These are phyloP conservation scores for Aspergillus mulundensis DNA, from an alignment of 495 filamentous ascomycete species.

Conservation along the genomic window DNA sequence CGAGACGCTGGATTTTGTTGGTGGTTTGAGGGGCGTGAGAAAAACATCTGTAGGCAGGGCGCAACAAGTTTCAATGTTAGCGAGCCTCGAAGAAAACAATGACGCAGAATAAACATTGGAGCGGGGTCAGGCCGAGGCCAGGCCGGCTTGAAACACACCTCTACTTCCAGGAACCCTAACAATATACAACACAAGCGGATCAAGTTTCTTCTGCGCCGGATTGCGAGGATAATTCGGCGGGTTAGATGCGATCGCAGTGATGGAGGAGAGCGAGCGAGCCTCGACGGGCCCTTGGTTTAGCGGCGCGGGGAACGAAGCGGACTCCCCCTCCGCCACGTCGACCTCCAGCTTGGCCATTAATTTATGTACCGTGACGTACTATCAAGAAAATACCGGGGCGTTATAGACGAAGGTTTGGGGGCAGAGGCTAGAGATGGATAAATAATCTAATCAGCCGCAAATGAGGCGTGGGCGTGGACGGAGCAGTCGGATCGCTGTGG, in stretches of 20 bases:
- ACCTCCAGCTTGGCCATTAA: constrained; percentile 27
- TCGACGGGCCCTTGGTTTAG: constrained; percentile 52
- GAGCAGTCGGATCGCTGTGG: constrained; percentile 18
- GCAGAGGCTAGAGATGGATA: constrained; percentile 6
- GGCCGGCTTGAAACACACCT: constrained; percentile 51
- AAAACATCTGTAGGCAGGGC: constrained; percentile 68
- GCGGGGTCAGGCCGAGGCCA: background rate
- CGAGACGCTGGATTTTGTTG: constrained; percentile 74
- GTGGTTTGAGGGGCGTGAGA: constrained; percentile 85
- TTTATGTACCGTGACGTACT: constrained; percentile 2
- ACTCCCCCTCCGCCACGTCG: constrained; percentile 19
- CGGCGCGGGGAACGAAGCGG: constrained; percentile 21
- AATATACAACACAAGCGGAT: constrained; percentile 80
- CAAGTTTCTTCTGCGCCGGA: constrained; percentile 58
- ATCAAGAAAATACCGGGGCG: background rate
- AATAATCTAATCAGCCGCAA: constrained; percentile 10
- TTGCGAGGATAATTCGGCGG: constrained; percentile 78
- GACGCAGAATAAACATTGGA: background rate
- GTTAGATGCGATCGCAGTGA: constrained; percentile 78
- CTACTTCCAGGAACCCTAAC: constrained; percentile 85
- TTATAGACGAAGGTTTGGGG: background rate
- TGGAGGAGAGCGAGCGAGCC: constrained; percentile 73
- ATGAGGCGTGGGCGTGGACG: constrained; percentile 1
- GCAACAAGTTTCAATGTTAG: constrained; percentile 9
- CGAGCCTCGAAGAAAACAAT: background rate